These are phyloP conservation scores for Phytophthora quininea DNA, from an alignment of 352 stramenopile genomes.

Conservation along the genomic window DNA sequence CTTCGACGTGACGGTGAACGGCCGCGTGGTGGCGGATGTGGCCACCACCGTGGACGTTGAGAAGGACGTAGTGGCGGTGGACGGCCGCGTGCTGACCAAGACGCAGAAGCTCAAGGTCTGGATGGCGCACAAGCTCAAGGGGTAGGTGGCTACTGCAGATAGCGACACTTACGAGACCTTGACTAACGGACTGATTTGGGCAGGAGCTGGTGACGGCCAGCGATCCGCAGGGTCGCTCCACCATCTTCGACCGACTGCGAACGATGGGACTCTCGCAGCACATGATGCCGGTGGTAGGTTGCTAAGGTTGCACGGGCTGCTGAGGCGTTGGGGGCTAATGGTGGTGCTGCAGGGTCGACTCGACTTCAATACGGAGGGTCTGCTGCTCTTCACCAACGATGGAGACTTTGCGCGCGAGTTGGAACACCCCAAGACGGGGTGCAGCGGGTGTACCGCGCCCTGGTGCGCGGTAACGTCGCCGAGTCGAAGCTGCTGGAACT, in stretches of 20 bases:
- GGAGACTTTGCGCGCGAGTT: constrained; percentile 89
- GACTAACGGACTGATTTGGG: constrained; percentile 1
- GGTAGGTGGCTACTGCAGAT: constrained; percentile 43
- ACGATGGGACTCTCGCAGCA: constrained; percentile 83
- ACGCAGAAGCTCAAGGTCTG: constrained; percentile 68
- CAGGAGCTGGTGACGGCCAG: constrained; percentile 82
- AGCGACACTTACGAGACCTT: background rate
- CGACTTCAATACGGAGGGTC: constrained; percentile 93
- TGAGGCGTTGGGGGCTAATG: background rate
- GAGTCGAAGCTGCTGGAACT: constrained; percentile 85
- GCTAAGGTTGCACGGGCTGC: background rate
- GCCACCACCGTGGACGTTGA: constrained; percentile 60
- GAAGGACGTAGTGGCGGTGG: constrained; percentile 61
- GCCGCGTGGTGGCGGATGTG: constrained; percentile 58
- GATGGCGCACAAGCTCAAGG: constrained; percentile 88
- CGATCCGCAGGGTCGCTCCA: constrained; percentile 81
- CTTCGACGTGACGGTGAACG: constrained; percentile 82
- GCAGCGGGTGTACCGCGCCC: constrained; percentile 79
- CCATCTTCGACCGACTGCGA: constrained; percentile 89
- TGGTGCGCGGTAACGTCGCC: constrained; percentile 82
- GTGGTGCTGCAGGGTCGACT: constrained; percentile 66
- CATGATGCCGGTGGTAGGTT: constrained; percentile 87
- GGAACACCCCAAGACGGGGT: constrained; percentile 87
- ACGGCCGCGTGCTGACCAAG: constrained; percentile 52
- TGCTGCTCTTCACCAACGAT: constrained; percentile 93